Evolutionary conservation across 208 protist genomes (phyloP), one percentile per base, ranked within the genome.

Genomic region (Polymyxa betae): DNA sequence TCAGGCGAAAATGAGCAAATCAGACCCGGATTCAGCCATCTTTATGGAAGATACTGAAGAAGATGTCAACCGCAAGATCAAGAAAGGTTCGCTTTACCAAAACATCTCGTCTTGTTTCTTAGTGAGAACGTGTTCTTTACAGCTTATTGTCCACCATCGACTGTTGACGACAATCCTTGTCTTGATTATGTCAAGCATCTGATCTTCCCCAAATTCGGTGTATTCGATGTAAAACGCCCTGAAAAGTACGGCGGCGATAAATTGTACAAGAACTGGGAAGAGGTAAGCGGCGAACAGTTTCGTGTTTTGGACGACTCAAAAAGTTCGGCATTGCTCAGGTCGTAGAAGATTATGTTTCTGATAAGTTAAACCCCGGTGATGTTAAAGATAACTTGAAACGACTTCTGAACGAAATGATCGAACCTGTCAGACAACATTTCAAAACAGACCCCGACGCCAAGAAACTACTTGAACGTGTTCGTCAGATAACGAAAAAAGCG

Each of bases 41-140:
- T 99, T 99, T 92, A 99, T 99, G 97, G 98, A 99, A 92, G 98
- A 99, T 92, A 94, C 93, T 60, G 93, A 88, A 16, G 96, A 97
- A 89, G 98, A 99, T 66, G 97, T 99, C 0, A 94, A 94, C 20
- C 93, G 94, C 5, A 99, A 99, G 93, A 97, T 99, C 45, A 92
- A 92, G 0, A 94, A 96, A 45, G 97, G 54, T 66, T 32, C 29
- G 54, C 16, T 29, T 16, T 66, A 29, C 54, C 16, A 66, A 16
- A 32, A 16, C 20, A 16, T 66, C 29, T 29, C 20, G 54, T 66
- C 20, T 66, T 16, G 20, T 16, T 66, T 66, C 29, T 29, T 66
- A 16, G 29, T 66, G 54, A 29, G n/a, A n/a, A n/a, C n/a, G n/a
- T n/a, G n/a, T 16, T 66, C 20, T 66, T 32, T 29, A 66, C 54